phyloP scores from a whole-genome alignment of 1,139 yeast genomes.

The Geotrichum aggregatum region DNA sequence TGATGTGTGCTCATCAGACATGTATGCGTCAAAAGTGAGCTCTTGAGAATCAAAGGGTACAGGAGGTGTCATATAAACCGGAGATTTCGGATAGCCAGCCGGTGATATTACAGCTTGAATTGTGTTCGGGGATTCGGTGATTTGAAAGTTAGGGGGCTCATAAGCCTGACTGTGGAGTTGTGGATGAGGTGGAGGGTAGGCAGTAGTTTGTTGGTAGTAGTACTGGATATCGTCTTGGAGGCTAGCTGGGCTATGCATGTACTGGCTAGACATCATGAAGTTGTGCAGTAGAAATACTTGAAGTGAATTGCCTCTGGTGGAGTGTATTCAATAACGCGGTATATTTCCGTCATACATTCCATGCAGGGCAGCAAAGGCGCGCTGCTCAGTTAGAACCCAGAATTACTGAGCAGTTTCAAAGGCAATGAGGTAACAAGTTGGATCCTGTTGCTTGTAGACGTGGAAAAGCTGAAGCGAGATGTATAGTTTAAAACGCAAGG shows the following conservation, averaged over 20 bases:
- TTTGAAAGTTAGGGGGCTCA: background rate
- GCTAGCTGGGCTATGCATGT: background rate
- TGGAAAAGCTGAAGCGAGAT: too few relatives aligned
- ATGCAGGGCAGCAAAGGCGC: background rate
- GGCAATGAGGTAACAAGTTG: background rate
- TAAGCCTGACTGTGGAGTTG: background rate
- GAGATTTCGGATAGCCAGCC: too few relatives aligned
- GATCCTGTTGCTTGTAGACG: background rate
- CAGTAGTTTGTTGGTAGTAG: conserved; percentile 1
- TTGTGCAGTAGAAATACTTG: background rate
- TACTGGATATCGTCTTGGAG: background rate
- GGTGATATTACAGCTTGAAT: too few relatives aligned
- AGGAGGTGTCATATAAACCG: too few relatives aligned
- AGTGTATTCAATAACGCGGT: background rate
- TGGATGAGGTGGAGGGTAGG: background rate
- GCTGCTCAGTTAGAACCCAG: too few relatives aligned
- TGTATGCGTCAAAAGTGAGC: background rate
- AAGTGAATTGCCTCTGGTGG: background rate
- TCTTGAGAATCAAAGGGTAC: background rate
- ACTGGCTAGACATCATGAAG: conserved; percentile 4
- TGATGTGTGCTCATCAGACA: background rate
- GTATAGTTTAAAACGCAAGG: too few relatives aligned
- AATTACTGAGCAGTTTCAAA: background rate
- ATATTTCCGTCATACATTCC: background rate
- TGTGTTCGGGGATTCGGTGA: too few relatives aligned